Percentiles rank a stretch among this genome's conserved stretches.
Conservation (phyloP, 169 alveolate genomes). For the Plasmodium cynomolgi region DNA sequence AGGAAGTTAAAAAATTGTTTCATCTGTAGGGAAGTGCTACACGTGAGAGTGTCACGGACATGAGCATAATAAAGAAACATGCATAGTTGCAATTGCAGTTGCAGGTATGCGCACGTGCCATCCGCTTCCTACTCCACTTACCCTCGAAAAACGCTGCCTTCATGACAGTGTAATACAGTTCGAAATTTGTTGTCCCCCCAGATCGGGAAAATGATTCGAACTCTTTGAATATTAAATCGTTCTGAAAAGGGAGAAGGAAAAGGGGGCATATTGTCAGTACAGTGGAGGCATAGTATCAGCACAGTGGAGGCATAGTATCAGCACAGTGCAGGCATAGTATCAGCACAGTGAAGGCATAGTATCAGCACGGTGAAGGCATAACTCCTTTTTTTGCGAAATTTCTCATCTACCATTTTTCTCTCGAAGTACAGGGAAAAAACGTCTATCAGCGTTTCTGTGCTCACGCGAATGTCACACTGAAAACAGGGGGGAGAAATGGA, state of each 20-base stretch:
- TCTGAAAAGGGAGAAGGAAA: constrained; percentile 37
- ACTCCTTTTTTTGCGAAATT: not conserved
- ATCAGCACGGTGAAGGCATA: not conserved
- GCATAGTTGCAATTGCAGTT: not conserved
- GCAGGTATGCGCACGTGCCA: not conserved
- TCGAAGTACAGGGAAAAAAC: constrained; percentile 49
- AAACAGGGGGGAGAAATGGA: not conserved
- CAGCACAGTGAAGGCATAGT: not conserved
- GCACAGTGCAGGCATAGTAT: not conserved
- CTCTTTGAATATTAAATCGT: constrained; percentile 53
- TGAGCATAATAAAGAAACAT: not conserved
- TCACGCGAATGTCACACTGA: constrained; percentile 27
- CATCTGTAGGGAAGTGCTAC: not conserved
- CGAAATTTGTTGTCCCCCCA: constrained; percentile 17
- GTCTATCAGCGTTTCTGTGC: constrained; percentile 59
- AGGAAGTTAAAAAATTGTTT: not conserved
- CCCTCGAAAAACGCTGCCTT: constrained; percentile 73
- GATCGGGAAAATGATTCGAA: constrained; percentile 52
- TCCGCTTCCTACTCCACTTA: constrained; percentile 4
- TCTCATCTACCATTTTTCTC: constrained; percentile 32
- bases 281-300: not conserved
- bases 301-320: not conserved
- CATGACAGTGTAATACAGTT: constrained; percentile 66
- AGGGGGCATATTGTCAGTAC: not conserved
- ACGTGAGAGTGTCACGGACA: not conserved